Conservation (phyloP, 2,329 filamentous ascomycete species). For the Neurospora sp. region DNA sequence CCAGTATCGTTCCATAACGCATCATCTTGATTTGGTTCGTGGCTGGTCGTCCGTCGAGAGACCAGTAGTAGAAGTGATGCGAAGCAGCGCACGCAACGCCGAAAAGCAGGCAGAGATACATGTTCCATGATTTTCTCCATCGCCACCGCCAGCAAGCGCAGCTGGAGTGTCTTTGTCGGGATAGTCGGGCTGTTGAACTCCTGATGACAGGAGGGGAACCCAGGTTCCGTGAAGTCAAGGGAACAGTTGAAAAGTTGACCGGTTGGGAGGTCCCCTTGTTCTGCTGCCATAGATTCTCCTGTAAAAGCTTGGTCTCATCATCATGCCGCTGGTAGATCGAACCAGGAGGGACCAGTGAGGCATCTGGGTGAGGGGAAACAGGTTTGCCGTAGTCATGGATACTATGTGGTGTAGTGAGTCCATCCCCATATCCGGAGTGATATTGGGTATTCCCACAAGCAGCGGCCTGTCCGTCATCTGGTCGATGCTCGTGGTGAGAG, state of each 20-base stretch:
- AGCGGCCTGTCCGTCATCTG: background rate
- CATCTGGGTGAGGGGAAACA: background rate
- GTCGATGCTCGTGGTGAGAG: background rate
- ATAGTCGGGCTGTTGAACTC: background rate
- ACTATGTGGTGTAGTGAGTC: background rate
- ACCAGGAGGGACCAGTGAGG: background rate
- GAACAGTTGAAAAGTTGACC: background rate
- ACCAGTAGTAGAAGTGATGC: slow-evolving; percentile 29
- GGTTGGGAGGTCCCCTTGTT: background rate
- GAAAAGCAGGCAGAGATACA: slow-evolving; percentile 28
- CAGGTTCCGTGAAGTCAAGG: background rate
- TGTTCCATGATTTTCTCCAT: slow-evolving; percentile 18
- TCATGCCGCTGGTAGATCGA: background rate
- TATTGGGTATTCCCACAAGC: background rate
- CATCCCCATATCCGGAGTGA: background rate
- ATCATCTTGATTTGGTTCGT: slow-evolving; percentile 28
- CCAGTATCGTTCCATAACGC: slow-evolving; percentile 28
- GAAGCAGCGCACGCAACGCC: slow-evolving; percentile 26
- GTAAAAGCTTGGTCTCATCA: background rate
- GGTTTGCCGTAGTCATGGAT: background rate
- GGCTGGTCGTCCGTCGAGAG: slow-evolving; percentile 24
- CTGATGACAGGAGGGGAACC: background rate
- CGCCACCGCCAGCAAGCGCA: background rate
- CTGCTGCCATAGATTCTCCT: background rate
- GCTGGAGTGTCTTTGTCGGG: background rate